phyloP scores from a whole-genome alignment of 768 basidiomycete species.

The Mycena belliarum region DNA sequence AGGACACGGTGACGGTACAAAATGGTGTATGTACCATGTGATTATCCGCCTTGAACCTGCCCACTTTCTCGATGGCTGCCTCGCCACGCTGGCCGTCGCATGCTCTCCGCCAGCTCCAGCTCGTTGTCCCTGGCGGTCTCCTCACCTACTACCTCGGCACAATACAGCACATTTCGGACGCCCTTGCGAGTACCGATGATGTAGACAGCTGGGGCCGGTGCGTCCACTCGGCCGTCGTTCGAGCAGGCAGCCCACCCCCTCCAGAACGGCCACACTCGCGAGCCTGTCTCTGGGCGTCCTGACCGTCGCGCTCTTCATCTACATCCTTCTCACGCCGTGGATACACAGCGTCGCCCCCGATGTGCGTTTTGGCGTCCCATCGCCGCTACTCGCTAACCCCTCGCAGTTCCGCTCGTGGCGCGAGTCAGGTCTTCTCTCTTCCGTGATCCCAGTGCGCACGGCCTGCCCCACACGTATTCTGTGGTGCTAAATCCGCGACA shows the following conservation, averaged over 20 bases:
- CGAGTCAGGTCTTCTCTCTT: slow-evolving; percentile 66
- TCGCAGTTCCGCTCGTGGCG: slow-evolving; percentile 73
- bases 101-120: slow-evolving; percentile 37
- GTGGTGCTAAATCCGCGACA: neutral
- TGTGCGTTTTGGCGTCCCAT: slow-evolving; percentile 41
- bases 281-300: slow-evolving; percentile 56
- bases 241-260: neutral
- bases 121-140: slow-evolving; percentile 68
- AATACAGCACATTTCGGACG: slow-evolving; percentile 46
- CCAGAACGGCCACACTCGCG: slow-evolving; percentile 53
- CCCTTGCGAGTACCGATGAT: slow-evolving; percentile 33
- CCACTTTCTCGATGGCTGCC: neutral
- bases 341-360: slow-evolving; percentile 68
- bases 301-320: slow-evolving; percentile 73
- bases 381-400: neutral
- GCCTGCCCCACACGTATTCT: neutral
- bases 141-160: slow-evolving; percentile 66
- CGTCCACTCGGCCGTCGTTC: slow-evolving; percentile 25
- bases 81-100: slow-evolving; percentile 20
- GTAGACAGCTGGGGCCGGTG: slow-evolving; percentile 56
- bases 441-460: slow-evolving; percentile 58
- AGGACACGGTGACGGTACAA: too few species aligned
- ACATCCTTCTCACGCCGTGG: slow-evolving; percentile 68
- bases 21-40: neutral
- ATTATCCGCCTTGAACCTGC: neutral